These are phyloP conservation scores for Boletus sensibilis DNA, from an alignment of 768 basidiomycete genomes.

Conservation along the genomic window DNA sequence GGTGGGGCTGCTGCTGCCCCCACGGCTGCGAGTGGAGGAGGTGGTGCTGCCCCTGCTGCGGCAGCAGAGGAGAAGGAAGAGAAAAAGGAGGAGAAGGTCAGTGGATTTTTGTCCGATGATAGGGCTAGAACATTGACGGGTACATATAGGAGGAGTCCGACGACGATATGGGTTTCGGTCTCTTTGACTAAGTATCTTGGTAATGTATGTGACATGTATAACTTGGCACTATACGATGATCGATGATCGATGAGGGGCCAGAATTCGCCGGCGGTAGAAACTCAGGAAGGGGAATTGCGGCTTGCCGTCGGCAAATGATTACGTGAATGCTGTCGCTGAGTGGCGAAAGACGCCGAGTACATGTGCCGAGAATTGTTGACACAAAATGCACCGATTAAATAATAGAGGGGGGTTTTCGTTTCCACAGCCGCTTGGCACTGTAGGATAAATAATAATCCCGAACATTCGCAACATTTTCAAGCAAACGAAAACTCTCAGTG, in stretches of 20 bases:
- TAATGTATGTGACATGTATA: conserved; percentile 5
- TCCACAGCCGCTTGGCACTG: background rate
- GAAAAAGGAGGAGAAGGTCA: conserved; percentile 86
- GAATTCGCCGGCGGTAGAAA: conserved; percentile 20
- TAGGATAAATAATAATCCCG: too few relatives aligned
- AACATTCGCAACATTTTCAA: background rate
- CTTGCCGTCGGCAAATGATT: conserved; percentile 29
- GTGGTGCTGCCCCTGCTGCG: conserved; percentile 49
- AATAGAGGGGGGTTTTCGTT: background rate
- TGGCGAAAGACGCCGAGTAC: conserved; percentile 20
- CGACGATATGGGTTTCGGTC: conserved; percentile 99
- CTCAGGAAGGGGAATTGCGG: conserved; percentile 3
- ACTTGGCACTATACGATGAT: background rate
- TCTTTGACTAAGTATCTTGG: conserved; percentile 96
- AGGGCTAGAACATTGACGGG: conserved; percentile 1
- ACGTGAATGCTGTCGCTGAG: background rate
- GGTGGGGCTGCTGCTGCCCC: conserved; percentile 53
- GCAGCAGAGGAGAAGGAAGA: conserved; percentile 78
- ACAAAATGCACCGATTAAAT: background rate
- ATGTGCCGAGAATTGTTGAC: conserved; percentile 9
- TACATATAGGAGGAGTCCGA: conserved; percentile 79
- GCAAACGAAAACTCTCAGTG: background rate
- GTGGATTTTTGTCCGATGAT: conserved; percentile 21
- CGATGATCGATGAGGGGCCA: too few relatives aligned
- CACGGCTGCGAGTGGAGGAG: conserved; percentile 48